Base-by-base conservation (phyloP, 2,329 filamentous ascomycete genomes). In the Apiospora kogelbergensis region DNA sequence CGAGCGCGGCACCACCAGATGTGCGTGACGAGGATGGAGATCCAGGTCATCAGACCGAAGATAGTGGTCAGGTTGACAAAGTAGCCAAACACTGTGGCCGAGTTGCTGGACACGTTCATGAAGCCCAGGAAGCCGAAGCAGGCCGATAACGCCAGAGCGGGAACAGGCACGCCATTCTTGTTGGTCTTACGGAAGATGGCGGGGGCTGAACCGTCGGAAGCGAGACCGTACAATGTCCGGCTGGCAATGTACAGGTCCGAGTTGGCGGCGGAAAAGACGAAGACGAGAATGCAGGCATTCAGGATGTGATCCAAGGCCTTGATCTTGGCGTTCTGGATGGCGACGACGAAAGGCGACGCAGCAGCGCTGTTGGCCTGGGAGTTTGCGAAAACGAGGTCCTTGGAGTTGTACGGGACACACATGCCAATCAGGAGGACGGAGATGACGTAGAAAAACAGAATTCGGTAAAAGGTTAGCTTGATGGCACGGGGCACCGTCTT, bases 401-500 rank as follows among this genome's bases (percentile, higher is more conserved):
- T 0, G 46, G 87, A 88, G 83, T 95, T 81, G 84, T 92, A 95
- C 1, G 91, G 91, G 4, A 95, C 90, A 66, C 91, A 85, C 86
- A 93, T 93, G 76, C 92, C 92, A 68, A 95, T 83, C 66, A 95
- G 85, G 67, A 95, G 85, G 44, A 94, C 91, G 26, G 88, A 90
- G 69, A 93, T 80, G 74, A 90, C 85, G 84, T 95, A 95, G 84
- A 95, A 95, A 82, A 95, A 83, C 73, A 93, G 81, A 78, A 95
- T 95, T 69, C 93, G 92, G 83, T 88, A 95, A 80, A 95, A 95
- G 73, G 92, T 94, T 65, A 94, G 85, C 78, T 90, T 91, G 84
- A 94, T 94, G 67, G 92, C 92, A 70, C 90, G 88, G 7, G 93
- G 93, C 71, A 95, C 90, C 20, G 90, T 92, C 78, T 88, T 89